Evolutionary conservation across 352 stramenopile species (phyloP).

Genomic region (Phytophthora pini): DNA sequence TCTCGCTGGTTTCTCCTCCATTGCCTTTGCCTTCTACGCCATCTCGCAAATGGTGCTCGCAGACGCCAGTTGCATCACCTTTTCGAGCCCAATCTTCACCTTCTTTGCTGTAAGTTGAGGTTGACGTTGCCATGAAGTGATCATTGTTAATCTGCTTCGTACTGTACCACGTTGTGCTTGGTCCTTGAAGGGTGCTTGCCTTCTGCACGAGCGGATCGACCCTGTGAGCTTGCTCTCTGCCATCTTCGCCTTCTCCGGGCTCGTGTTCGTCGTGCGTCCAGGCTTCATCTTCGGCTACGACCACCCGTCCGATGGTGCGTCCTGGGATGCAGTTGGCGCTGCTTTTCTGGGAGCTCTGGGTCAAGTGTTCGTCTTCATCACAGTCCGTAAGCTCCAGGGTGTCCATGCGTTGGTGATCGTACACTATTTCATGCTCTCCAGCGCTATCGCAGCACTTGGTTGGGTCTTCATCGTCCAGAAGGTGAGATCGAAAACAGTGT

Average conservation of each 20-base stretch:
- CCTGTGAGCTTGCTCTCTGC: constrained; percentile 1
- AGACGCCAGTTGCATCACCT: not conserved
- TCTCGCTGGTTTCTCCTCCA: constrained; percentile 58
- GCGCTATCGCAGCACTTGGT: not conserved
- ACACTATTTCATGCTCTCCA: not conserved
- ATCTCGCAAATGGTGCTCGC: not conserved
- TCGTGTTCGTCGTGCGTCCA: not conserved
- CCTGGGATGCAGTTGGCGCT: constrained; percentile 32
- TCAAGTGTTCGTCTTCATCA: constrained; percentile 52
- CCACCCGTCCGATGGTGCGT: constrained; percentile 6
- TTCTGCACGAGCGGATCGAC: constrained; percentile 1
- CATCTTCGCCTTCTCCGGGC: not conserved
- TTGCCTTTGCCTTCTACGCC: constrained; percentile 61
- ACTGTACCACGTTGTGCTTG: not conserved
- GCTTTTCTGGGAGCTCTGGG: constrained; percentile 40
- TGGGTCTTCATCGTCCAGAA: constrained; percentile 1
- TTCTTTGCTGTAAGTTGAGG: constrained; percentile 13
- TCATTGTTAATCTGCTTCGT: constrained; percentile 2
- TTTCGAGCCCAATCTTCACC: constrained; percentile 24
- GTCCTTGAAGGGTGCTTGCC: constrained; percentile 27
- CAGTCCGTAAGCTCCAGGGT: constrained; percentile 44
- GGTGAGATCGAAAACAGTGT: not conserved
- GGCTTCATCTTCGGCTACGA: not conserved
- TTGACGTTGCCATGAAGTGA: not conserved
- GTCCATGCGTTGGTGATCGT: constrained; percentile 24